phyloP scores from a whole-genome alignment of 192 early-diverging fungal species.

The Backusella tarrabulga region DNA sequence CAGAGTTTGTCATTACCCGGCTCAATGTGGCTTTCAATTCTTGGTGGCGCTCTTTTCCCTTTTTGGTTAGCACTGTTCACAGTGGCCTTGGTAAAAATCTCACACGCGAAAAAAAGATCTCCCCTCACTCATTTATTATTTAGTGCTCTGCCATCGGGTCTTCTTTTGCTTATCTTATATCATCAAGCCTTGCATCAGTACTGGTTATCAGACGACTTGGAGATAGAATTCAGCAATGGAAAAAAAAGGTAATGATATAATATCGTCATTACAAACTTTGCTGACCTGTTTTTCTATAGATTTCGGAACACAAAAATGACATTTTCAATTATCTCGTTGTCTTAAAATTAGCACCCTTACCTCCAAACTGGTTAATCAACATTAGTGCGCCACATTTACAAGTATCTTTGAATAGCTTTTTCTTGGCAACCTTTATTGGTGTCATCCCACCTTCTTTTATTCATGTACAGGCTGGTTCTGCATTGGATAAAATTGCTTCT shows the following conservation, averaged over 20 bases:
- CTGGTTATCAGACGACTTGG: conserved; percentile 44
- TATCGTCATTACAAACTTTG: background rate
- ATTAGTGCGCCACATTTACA: conserved; percentile 53
- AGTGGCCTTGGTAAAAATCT: conserved; percentile 40
- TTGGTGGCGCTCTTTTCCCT: conserved; percentile 53
- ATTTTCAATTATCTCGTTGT: conserved; percentile 58
- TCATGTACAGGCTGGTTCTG: conserved; percentile 55
- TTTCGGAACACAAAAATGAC: conserved; percentile 43
- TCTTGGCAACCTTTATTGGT: conserved; percentile 53
- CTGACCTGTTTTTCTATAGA: background rate
- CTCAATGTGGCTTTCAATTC: conserved; percentile 61
- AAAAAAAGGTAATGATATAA: conserved; percentile 38
- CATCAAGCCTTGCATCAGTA: conserved; percentile 47
- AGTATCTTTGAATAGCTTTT: conserved; percentile 49
- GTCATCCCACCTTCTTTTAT: conserved; percentile 50
- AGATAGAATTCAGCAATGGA: conserved; percentile 40
- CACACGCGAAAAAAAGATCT: background rate
- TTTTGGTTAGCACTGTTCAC: conserved; percentile 48
- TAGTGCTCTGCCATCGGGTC: conserved; percentile 56
- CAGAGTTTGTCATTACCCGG: conserved; percentile 60
- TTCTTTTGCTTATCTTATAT: conserved; percentile 49
- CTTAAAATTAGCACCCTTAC: conserved; percentile 49
- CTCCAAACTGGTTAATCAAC: conserved; percentile 60
- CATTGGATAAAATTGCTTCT: conserved; percentile 42
- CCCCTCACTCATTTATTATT: background rate